phyloP scores from a whole-genome alignment of 257 asterid genomes.

The Knoxia roxburghii region DNA sequence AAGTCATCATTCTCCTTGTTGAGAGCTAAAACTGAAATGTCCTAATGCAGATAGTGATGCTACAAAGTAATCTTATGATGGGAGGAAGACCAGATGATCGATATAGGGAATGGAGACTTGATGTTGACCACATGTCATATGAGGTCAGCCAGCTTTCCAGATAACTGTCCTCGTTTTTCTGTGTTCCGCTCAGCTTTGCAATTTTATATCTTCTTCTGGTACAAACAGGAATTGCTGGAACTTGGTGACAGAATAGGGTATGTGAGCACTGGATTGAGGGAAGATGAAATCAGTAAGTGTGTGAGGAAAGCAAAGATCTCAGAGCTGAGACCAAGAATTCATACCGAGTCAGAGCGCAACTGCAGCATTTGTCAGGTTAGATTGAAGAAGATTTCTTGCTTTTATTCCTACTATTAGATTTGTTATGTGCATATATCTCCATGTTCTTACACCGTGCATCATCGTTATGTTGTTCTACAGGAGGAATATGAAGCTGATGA shows the following conservation, averaged over 20 bases:
- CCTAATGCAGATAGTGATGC: slow-evolving; percentile 59
- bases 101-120: slow-evolving; percentile 68
- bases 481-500: slow-evolving; percentile 70
- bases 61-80: slow-evolving; percentile 55
- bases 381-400: not conserved
- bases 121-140: slow-evolving; percentile 75
- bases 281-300: slow-evolving; percentile 57
- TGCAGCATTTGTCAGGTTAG: slow-evolving; percentile 92
- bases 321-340: slow-evolving; percentile 27
- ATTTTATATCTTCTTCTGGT: not conserved
- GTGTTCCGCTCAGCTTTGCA: not conserved
- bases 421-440: not conserved
- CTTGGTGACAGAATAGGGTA: slow-evolving; percentile 82
- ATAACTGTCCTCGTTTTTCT: not conserved
- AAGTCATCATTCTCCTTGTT: not conserved
- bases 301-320: slow-evolving; percentile 47
- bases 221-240: slow-evolving; percentile 71
- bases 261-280: slow-evolving; percentile 76
- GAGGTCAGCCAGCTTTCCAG: slow-evolving; percentile 41
- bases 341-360: slow-evolving; percentile 42
- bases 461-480: slow-evolving; percentile 23
- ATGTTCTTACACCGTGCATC: not conserved
- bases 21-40: not conserved
- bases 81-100: slow-evolving; percentile 58
- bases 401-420: not conserved